Evolutionary conservation across 805 yeast genomes (phyloP), one percentile per base, ranked within the genome.

Genomic region (Yamadazyma kitorensis): DNA sequence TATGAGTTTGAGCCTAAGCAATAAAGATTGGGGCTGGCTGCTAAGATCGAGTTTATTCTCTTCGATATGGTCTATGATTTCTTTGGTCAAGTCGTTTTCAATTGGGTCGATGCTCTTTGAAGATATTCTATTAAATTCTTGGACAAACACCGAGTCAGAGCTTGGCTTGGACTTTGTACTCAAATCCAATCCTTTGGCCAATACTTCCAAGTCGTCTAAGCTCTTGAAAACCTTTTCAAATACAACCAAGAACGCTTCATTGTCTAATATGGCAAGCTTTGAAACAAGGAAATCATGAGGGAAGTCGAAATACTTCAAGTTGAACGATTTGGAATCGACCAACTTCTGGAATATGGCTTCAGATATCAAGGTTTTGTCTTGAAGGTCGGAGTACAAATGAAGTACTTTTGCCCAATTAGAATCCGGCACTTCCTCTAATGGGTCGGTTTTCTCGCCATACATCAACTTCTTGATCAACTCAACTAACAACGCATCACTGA

Each of bases 401-500:
- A 37, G 22, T 6, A 40, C 23, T 25, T 28, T 40, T 5, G 41
- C 32, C 48, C 48, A 43, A 14, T 39, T 38, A 8, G 23, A 19
- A 11, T 31, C 41, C 2, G 25, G n/a, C 4, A 37, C 33, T 13
- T 34, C 37, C 13, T 29, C 23, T 9, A 29, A 27, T 11, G 37
- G 30, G 23, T 42, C 39, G 13, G 26, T 17, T 12, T 27, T 27
- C 37, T 69, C 75, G 9, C 72, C 72, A 18, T 47, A 27, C 1
- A 72, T 44, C 5, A 69, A 45, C 34, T 68, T 72, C 11, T 54
- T 43, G 13, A 70, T 34, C 3, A 70, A 55, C 4, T 50, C 41
- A 1, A 39, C 27, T 10, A 62, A 40, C 8, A 53, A 34, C 4
- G 61, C 49, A 0, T 44, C 52, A 27, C 61, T 51, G 3, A 42